Percentiles rank a stretch among this genome's conserved stretches.
These are phyloP conservation scores for Colletotrichum eremochloae DNA, from an alignment of 2,329 filamentous ascomycete genomes.

Conservation along the genomic window DNA sequence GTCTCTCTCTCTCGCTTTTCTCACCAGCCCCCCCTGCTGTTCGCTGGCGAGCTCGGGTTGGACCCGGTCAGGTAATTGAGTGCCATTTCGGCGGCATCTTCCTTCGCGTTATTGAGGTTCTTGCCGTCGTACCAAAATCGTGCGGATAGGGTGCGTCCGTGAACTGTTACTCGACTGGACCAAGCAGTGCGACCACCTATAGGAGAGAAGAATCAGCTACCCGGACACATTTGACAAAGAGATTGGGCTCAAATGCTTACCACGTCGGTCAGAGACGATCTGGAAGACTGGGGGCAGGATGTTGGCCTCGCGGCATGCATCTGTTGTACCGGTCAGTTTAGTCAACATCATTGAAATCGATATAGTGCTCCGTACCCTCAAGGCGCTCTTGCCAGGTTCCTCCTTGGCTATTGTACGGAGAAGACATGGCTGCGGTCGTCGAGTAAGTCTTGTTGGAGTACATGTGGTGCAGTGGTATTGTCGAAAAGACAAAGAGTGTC, in stretches of 20 bases:
- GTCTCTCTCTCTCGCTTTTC: neutral
- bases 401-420: conserved; percentile 39
- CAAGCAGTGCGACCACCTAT: conserved; percentile 90
- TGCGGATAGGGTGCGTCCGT: conserved; percentile 74
- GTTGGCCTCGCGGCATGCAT: conserved; percentile 68
- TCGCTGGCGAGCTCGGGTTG: conserved; percentile 57
- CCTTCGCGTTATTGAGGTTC: conserved; percentile 87
- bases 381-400: conserved; percentile 69
- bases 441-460: conserved; percentile 39
- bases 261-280: conserved; percentile 81
- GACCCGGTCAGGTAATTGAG: conserved; percentile 67
- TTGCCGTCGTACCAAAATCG: conserved; percentile 94
- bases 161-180: conserved; percentile 84
- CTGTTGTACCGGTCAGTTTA: conserved; percentile 54
- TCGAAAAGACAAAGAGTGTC: conserved; percentile 19
- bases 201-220: conserved; percentile 22
- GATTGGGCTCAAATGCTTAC: conserved; percentile 57
- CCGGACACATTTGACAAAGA: neutral
- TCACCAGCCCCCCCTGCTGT: conserved; percentile 42
- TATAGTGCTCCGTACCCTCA: conserved; percentile 58
- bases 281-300: conserved; percentile 72
- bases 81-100: conserved; percentile 91
- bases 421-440: conserved; percentile 39
- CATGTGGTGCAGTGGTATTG: conserved; percentile 30
- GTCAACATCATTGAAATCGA: neutral